Conservation (phyloP, 306 rosid genomes). For the Vicia villosa region DNA sequence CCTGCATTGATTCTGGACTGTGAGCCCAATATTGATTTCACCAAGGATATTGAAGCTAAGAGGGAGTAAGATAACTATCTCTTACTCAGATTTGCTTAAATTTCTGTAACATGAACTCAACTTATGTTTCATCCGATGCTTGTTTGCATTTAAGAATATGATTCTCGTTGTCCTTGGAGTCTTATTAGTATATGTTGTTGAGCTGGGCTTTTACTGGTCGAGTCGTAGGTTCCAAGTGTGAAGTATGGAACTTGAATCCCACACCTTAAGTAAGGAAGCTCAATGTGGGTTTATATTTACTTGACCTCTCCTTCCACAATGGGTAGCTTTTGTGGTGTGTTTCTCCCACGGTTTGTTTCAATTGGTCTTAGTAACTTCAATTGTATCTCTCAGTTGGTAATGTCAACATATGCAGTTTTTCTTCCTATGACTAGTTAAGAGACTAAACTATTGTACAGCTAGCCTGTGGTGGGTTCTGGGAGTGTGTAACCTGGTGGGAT, state of each 20-base stretch:
- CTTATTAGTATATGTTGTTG: slow-evolving; percentile 19
- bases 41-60: slow-evolving; percentile 91
- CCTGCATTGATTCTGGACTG: slow-evolving; percentile 98
- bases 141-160: slow-evolving; percentile 7
- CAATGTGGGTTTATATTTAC: background rate
- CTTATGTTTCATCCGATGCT: background rate
- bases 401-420: background rate
- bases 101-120: slow-evolving; percentile 10
- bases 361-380: background rate
- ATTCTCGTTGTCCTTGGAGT: slow-evolving; percentile 1
- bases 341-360: slow-evolving; percentile 3
- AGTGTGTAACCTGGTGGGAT: slow-evolving; percentile 2
- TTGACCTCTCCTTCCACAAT: background rate
- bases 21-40: slow-evolving; percentile 98
- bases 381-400: slow-evolving; percentile 19
- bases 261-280: slow-evolving; percentile 1
- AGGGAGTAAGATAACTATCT: slow-evolving; percentile 65
- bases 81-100: slow-evolving; percentile 21
- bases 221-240: slow-evolving; percentile 1
- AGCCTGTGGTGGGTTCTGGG: background rate
- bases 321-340: slow-evolving; percentile 15
- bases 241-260: slow-evolving; percentile 15
- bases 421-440: background rate
- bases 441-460: background rate
- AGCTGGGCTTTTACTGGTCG: background rate